Evolutionary conservation across 2,329 filamentous ascomycete genomes (phyloP), one percentile per base, ranked within the genome.

Genomic region (Pseudocercospora crystallina): DNA sequence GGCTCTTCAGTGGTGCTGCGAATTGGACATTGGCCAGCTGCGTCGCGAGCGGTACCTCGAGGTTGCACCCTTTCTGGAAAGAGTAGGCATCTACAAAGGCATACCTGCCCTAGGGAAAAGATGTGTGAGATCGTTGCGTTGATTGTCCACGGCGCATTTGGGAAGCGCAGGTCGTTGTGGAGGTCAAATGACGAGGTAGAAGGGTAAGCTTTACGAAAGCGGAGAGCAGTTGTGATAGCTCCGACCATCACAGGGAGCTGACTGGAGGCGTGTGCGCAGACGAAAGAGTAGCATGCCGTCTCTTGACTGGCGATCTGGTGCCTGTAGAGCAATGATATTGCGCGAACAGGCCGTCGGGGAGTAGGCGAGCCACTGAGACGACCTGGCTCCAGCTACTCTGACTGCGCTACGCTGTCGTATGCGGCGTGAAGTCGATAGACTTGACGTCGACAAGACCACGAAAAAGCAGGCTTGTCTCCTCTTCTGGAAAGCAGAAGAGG

Each of bases 21-120:
- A 35, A 26, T 37, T 43, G 51, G 46, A 60, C 61, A 63, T 63
- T 61, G 61, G 58, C 50, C 57, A 50, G 58, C 53, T 45, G 36
- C 37, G 52, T 35, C 48, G 35, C 48, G 51, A 46, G 42, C 42
- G 37, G 38, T 51, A 47, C 36, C 14, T 47, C 43, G 47, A 44
- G 43, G 30, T 35, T 12, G 39, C 49, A 35, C 33, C 33, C 47
- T 33, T 42, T 15, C 40, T 49, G 44, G 47, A 39, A 40, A 37
- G 36, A 40, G 45, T 20, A 33, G 44, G 45, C 44, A 41, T 48
- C 49, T 53, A 50, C 43, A 32, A 40, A 35, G 33, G 48, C 43
- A 50, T 47, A 42, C 33, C 13, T 34, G 31, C 20, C 43, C 43
- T 15, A 36, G 33, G 50, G 47, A 39, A 20, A 29, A 43, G 42